Evolutionary conservation across 1,284 basidiomycete species (phyloP).

Genomic region (Rhodotorula sp.): DNA sequence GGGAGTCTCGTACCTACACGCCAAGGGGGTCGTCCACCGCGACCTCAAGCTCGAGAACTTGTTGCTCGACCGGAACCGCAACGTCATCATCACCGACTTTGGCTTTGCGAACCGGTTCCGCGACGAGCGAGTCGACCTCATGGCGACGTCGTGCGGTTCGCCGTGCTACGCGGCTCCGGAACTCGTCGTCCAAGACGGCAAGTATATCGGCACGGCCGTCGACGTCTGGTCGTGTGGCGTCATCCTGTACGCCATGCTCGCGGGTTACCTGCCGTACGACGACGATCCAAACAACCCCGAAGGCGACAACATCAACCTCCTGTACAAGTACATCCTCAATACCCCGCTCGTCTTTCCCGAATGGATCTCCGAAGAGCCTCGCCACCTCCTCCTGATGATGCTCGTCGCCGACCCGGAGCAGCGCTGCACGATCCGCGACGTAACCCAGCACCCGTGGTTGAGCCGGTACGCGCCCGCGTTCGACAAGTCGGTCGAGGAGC

Average conservation of each 20-base stretch:
- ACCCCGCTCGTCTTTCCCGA: conserved; percentile 93
- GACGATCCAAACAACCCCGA: conserved; percentile 99
- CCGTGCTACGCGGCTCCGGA: conserved; percentile 99
- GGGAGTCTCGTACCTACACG: conserved; percentile 97
- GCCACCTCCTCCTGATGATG: conserved; percentile 75
- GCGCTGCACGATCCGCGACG: conserved; percentile 68
- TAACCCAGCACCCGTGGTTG: conserved; percentile 87
- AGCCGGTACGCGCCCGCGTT: conserved; percentile 65
- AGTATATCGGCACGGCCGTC: conserved; percentile 97
- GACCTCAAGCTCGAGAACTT: conserved; percentile 99
- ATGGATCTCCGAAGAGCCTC: conserved; percentile 77
- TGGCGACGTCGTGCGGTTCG: conserved; percentile 97
- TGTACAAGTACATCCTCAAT: conserved; percentile 99
- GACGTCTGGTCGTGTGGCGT: conserved; percentile 99
- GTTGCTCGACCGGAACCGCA: conserved; percentile 92
- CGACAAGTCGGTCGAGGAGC: conserved; percentile 68
- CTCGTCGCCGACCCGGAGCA: conserved; percentile 76
- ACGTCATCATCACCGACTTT: conserved; percentile 98
- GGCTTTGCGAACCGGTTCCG: conserved; percentile 98
- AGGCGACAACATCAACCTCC: conserved; percentile 98
- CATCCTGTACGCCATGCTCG: conserved; percentile 98
- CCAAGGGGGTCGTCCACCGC: conserved; percentile 98
- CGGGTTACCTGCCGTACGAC: conserved; percentile 99
- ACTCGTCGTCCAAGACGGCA: conserved; percentile 95
- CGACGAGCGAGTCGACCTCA: conserved; percentile 82